Base-by-base conservation (phyloP, 2,329 filamentous ascomycete species). In the Talaromyces sp. region DNA sequence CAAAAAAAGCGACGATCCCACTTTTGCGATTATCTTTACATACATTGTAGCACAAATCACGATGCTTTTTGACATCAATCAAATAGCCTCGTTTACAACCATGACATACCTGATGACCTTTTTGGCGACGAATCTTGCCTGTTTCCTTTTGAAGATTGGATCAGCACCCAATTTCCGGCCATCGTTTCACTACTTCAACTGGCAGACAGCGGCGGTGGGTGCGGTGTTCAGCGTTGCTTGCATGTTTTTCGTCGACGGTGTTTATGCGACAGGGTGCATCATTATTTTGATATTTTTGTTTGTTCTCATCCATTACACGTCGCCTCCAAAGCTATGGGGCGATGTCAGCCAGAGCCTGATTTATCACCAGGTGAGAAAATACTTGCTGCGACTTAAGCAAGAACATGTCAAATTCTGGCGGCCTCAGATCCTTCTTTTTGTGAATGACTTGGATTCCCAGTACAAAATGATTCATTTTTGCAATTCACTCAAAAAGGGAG, bases 361-460 rank as follows among this genome's bases (percentile, higher is more conserved):
- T 58, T 96, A 96, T 70, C 86, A 89, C 65, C 92, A 96, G 77
- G 91, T 96, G 15, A 85, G 92, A 63, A 96, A 96, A 69, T 96
- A 96, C 70, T 77, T 96, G 32, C 79, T 96, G 32, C 86, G 91
- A n/a, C 79, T 96, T 32, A 88, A 86, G 56, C 91, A 91, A 39
- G 92, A 96, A 68, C 92, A 96, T 71, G 92, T 96, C 74, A 96
- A 96, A 70, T 96, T 96, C 72, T 96, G 92, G 92, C 84, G 92
- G 57, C 92, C 92, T 0, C 92, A 96, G 66, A 93, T 96, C 51
- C 84, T 96, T 55, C 81, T 96, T 0, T 84, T 96, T 58, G 86
- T 95, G 65, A 95, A 93, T 70, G 86, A 95, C 68, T 89, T 91
- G 4, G 84, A 92, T n/a, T 84, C 84, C 6, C 90, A 95, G 71